Conservation (phyloP, 208 protist species). For the Trypanosoma lewisi region DNA sequence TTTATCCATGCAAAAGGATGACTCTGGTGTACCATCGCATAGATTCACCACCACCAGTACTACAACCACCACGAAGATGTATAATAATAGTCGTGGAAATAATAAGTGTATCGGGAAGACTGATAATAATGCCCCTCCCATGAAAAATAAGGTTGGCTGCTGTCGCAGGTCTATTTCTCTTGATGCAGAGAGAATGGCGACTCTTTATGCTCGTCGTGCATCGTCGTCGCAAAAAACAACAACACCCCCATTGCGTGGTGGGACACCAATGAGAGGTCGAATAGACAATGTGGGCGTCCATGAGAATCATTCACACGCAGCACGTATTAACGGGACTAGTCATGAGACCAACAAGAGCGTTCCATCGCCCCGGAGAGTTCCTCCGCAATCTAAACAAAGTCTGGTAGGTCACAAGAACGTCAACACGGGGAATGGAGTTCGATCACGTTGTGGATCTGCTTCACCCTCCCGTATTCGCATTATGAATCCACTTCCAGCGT, state of each 20-base stretch:
- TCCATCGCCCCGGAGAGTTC: conserved; percentile 17
- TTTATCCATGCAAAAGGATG: too few species aligned
- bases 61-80: too few species aligned
- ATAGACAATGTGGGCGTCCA: not conserved
- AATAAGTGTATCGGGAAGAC: too few species aligned
- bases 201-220: conserved; percentile 11
- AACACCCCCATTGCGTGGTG: not conserved
- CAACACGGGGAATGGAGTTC: not conserved
- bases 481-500: not conserved
- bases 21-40: too few species aligned
- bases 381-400: conserved; percentile 1
- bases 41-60: too few species aligned
- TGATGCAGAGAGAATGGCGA: conserved; percentile 19
- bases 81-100: too few species aligned
- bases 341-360: not conserved
- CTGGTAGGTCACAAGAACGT: not conserved
- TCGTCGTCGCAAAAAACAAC: conserved; percentile 11
- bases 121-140: not conserved
- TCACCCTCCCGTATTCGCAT: not conserved
- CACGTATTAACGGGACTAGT: not conserved
- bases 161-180: conserved; percentile 13
- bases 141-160: not conserved
- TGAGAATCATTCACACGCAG: not conserved
- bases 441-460: not conserved
- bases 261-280: not conserved